Base-by-base conservation (phyloP, 495 filamentous ascomycete genomes). In the Penicillium cinerascens region DNA sequence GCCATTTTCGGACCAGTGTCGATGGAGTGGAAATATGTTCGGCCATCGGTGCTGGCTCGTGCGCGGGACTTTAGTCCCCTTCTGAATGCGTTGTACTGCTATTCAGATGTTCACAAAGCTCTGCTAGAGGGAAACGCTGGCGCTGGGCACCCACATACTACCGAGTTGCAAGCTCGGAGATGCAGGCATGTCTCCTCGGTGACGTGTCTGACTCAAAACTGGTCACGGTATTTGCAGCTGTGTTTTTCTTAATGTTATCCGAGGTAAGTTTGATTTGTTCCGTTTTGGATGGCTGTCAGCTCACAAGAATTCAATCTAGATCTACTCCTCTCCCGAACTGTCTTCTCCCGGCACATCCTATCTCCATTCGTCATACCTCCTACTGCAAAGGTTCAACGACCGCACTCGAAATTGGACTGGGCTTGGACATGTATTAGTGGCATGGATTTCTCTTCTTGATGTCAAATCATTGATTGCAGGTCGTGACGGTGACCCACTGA, bases 391-490 rank as follows among this genome's bases (percentile, higher is more conserved):
- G n/a, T 74, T 69, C 42, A 56, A 68, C 20, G 26, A 37, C 16
- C 69, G 60, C 10, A 71, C 61, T 4, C 51, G 48, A 38, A 39
- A 49, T 6, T 74, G 69, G 71, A 67, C 59, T 3, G 67, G 67
- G 0, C 48, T 71, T 6, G 63, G 61, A 0, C 51, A 64, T 41
- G 41, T 74, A 15, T 45, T 68, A 22, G 64, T 66, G 18, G 68
- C 69, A 21, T 74, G 71, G 69, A 50, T 74, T 0, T 69, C 64
- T 0, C 60, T 74, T 17, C 60, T 74, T 6, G 71, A 74, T 44
- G 65, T 74, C 53, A 74, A 71, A 59, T 59, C 71, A n/a, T 51
- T 74, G 5, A 67, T 74, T 9, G 71, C 71, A 16, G 71, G 71
- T 17, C 69, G 71, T 16, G 71, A 72, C 11, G 71, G 71, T n/a